Base-by-base conservation (phyloP, 164 flowering plant genomes). In the Tetrastigma voinierianum region DNA sequence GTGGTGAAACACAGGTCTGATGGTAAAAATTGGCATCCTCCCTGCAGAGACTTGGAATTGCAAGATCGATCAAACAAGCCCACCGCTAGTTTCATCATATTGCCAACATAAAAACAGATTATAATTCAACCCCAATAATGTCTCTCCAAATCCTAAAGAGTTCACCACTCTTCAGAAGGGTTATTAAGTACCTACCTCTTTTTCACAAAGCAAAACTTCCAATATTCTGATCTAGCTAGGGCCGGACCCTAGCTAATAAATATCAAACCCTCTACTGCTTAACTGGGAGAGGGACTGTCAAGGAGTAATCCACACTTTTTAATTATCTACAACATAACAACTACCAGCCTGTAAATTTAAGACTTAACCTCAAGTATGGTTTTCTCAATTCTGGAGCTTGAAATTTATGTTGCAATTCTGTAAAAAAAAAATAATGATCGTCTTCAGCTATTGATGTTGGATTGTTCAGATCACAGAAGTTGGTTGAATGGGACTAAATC, bases 191-290 rank as follows among this genome's bases (percentile, higher is more conserved):
- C 10, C n/a, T n/a, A n/a, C 87, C n/a, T 65, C 66, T 77, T 87
- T 81, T 81, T 90, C 10, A 93, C 66, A 1, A 55, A 59, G 23
- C 66, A 68, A 2, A 87, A 71, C 63, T 83, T n/a, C n/a, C n/a
- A 69, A 61, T 82, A 76, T 51, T 86, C 87, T 24, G 86, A 81
- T 49, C 82, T 66, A 0, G 93, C n/a, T n/a, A n/a, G n/a, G n/a
- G n/a, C n/a, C n/a, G 91, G 44, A 81, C 63, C 57, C 93, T 80
- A 9, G 96, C 93, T 44, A n/a, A n/a, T n/a, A n/a, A 86, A 52
- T 64, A 90, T 86, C 70, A 78, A 70, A 54, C 52, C 72, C 78
- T 86, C n/a, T n/a, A n/a, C 90, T 21, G 90, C 23, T 64, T 77
- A 78, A 66, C 72, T 83, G 32, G 90, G 86, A 2, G 77, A 69